Conservation (phyloP, 768 basidiomycete species). For the Suillus subaureus region DNA sequence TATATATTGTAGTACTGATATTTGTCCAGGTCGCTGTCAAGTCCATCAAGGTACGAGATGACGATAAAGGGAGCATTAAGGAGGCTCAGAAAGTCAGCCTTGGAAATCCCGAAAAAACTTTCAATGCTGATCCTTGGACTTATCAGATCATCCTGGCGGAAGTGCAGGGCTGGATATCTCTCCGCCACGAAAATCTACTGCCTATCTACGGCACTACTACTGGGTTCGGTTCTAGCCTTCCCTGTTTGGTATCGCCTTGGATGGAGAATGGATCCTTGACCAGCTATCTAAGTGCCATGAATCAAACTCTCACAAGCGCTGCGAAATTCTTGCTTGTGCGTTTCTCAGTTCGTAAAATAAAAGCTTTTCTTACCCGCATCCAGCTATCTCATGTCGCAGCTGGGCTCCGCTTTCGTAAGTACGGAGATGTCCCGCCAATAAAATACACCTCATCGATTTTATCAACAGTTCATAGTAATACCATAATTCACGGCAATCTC, state of each 20-base stretch:
- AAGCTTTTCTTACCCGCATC: neutral
- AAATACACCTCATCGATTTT: neutral
- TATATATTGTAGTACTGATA: neutral
- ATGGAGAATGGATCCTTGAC: constrained; percentile 19
- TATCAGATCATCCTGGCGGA: constrained; percentile 7
- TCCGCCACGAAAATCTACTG: constrained; percentile 24
- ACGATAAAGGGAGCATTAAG: neutral
- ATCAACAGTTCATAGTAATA: constrained; percentile 6
- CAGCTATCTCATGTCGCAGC: constrained; percentile 6
- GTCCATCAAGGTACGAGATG: constrained; percentile 5
- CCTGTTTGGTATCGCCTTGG: constrained; percentile 28
- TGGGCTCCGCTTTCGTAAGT: constrained; percentile 16
- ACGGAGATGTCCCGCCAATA: neutral
- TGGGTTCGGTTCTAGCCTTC: constrained; percentile 23
- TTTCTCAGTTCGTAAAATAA: neutral
- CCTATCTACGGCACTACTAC: constrained; percentile 21
- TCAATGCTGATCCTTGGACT: neutral
- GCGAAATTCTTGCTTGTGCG: constrained; percentile 24
- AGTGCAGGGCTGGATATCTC: constrained; percentile 23
- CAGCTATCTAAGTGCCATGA: constrained; percentile 15
- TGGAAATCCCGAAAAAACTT: neutral
- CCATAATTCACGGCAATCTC: constrained; percentile 13
- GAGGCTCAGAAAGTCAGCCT: neutral
- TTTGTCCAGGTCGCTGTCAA: neutral
- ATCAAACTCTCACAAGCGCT: constrained; percentile 8